Conservation (phyloP, 2,329 filamentous ascomycete genomes). For the Epichloe baconii region DNA sequence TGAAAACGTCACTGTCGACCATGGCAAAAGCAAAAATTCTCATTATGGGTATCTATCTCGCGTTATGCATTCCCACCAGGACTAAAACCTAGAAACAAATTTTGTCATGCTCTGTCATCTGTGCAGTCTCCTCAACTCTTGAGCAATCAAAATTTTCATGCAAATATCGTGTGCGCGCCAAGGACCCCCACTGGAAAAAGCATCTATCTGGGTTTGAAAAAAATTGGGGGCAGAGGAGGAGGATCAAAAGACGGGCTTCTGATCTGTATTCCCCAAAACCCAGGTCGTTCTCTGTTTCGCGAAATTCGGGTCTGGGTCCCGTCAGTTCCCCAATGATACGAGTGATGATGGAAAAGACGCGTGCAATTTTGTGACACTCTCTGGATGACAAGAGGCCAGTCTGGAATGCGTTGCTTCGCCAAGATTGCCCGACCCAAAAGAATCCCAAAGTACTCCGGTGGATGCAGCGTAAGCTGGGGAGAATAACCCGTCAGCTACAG, state of each 20-base stretch:
- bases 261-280: background rate
- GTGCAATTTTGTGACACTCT: background rate
- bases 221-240: background rate
- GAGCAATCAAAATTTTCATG: background rate
- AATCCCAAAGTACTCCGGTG: background rate
- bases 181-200: background rate
- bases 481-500: background rate
- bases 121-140: background rate
- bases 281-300: background rate
- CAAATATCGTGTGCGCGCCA: background rate
- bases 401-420: background rate
- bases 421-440: background rate
- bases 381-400: no score
- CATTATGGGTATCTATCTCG: conserved; percentile 11
- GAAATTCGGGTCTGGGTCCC: background rate
- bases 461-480: background rate
- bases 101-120: background rate
- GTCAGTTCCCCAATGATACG: background rate
- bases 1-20: background rate
- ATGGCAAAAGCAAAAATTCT: conserved; percentile 4
- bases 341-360: background rate
- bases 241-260: no score
- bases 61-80: conserved; percentile 2
- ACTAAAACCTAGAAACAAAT: background rate
- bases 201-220: background rate